Evolutionary conservation across 139 green algal species (phyloP), one percentile per base, ranked within the genome.

Genomic region (Asterochloris sp.): DNA sequence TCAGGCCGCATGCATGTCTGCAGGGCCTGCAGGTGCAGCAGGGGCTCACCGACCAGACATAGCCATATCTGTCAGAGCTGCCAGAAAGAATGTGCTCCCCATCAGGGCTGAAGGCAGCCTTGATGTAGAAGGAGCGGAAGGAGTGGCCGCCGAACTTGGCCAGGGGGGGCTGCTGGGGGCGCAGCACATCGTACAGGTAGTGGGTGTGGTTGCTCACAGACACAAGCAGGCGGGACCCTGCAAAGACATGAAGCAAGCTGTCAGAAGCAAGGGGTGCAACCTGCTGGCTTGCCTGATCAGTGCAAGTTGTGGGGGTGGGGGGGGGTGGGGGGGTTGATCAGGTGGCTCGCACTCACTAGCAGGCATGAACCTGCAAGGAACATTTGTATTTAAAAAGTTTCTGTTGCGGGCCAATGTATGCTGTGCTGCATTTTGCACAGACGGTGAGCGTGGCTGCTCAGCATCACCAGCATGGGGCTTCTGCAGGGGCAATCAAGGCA

Each of bases 81-180:
- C 93, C 93, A 62, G 80, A 89, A 27, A 92, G 29, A 62, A 96
- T 83, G 85, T 93, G 88, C 15, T 69, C 74, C 26, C 91, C 93
- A 69, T 91, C 88, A 0, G 89, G 88, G 67, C 84, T 91, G 80
- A 94, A 96, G 26, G 78, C 82, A 13, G 87, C 80, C 82, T 94
- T 94, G 82, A 96, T 86, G 85, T 94, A 96, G 85, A 94, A 96
- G 54, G 83, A 91, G 78, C n/a, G 82, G 61, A 71, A 60, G 69
- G 78, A 74, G 85, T 95, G 91, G 21, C 93, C 93, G 8, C 78
- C 78, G 77, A 89, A 92, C 61, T 69, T 83, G 13, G 80, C 73
- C 24, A 69, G 68, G 15, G 89, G 84, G 2, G 85, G 85, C 14
- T 74, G 66, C 19, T 83, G 13, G 0, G 87, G 90, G 15, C 78